phyloP scores from a whole-genome alignment of 805 yeast genomes.

The Kodamaea jinghongensis region DNA sequence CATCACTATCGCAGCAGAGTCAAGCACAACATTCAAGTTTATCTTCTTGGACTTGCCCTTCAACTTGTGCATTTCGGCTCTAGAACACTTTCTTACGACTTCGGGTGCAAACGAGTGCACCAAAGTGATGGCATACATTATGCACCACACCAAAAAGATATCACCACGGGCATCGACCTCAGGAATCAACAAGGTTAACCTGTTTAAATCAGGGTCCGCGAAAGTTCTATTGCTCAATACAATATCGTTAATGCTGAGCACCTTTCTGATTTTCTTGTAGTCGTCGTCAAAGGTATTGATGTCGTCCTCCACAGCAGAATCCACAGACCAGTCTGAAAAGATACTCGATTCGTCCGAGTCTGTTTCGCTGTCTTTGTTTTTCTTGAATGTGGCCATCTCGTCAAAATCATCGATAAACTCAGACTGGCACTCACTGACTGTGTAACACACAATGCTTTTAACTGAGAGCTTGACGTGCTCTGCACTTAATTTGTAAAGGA shows the following conservation, averaged over 20 bases:
- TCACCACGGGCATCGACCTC: constrained; percentile 39
- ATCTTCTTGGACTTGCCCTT: constrained; percentile 18
- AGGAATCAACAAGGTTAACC: constrained; percentile 28
- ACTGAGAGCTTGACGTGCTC: constrained; percentile 21
- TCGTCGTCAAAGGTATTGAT: constrained; percentile 2
- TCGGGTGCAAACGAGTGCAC: constrained; percentile 34
- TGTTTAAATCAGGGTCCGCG: constrained; percentile 21
- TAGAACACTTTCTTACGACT: constrained; percentile 24
- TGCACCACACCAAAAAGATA: constrained; percentile 42
- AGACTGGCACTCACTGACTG: constrained; percentile 37
- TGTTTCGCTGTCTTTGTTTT: constrained; percentile 18
- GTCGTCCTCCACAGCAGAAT: constrained; percentile 14
- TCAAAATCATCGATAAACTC: constrained; percentile 37
- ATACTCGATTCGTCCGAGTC: constrained; percentile 36
- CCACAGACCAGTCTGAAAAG: constrained; percentile 17
- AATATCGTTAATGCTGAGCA: constrained; percentile 27
- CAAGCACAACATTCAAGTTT: constrained; percentile 28
- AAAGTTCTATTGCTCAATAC: constrained; percentile 19
- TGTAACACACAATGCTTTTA: constrained; percentile 27
- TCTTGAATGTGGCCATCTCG: constrained; percentile 17
- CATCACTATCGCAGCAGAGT: constrained; percentile 38
- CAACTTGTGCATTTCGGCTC: constrained; percentile 23
- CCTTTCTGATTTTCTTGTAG: constrained; percentile 31
- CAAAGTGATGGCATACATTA: constrained; percentile 36
- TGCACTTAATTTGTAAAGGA: constrained; percentile 22